Percentiles rank a stretch among this genome's conserved stretches.
phyloP scores from a whole-genome alignment of 2,329 filamentous ascomycete species.

The Fusarium nurragi region DNA sequence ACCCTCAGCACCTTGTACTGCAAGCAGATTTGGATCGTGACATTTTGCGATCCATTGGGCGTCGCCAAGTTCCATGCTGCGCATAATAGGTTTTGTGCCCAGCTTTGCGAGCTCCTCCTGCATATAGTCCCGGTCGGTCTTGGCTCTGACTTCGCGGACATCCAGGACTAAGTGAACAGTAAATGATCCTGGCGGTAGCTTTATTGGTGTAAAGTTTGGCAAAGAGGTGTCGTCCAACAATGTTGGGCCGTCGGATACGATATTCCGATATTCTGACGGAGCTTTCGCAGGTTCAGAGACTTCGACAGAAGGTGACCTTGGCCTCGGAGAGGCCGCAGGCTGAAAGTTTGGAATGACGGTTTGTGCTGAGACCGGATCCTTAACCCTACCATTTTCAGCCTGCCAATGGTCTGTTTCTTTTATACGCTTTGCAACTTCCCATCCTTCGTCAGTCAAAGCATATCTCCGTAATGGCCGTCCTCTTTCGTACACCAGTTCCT shows the following conservation, averaged over 20 bases:
- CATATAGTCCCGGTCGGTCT: constrained; percentile 80
- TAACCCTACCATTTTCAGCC: constrained; percentile 35
- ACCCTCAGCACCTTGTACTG: constrained; percentile 67
- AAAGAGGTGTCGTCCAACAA: constrained; percentile 47
- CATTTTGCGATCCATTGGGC: constrained; percentile 82
- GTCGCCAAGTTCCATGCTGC: constrained; percentile 77
- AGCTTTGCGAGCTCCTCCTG: constrained; percentile 74
- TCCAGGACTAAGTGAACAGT: constrained; percentile 79
- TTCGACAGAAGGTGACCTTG: constrained; percentile 34
- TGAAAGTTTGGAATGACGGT: constrained; percentile 3
- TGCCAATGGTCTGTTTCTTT: constrained; percentile 59
- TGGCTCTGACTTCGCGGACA: constrained; percentile 76
- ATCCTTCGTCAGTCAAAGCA: constrained; percentile 78
- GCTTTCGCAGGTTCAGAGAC: constrained; percentile 10
- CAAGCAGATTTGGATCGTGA: constrained; percentile 65
- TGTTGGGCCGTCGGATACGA: constrained; percentile 53
- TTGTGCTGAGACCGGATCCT: constrained; percentile 10
- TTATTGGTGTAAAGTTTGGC: constrained; percentile 66
- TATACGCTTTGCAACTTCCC: constrained; percentile 76
- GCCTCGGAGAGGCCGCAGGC: neutral
- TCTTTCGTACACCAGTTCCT: constrained; percentile 77
- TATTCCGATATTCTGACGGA: constrained; percentile 48
- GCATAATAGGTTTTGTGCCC: constrained; percentile 72
- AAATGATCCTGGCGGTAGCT: constrained; percentile 71
- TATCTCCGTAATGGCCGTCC: constrained; percentile 75